Evolutionary conservation across 2,329 filamentous ascomycete genomes (phyloP).

Genomic region (Geosmithia morbida): DNA sequence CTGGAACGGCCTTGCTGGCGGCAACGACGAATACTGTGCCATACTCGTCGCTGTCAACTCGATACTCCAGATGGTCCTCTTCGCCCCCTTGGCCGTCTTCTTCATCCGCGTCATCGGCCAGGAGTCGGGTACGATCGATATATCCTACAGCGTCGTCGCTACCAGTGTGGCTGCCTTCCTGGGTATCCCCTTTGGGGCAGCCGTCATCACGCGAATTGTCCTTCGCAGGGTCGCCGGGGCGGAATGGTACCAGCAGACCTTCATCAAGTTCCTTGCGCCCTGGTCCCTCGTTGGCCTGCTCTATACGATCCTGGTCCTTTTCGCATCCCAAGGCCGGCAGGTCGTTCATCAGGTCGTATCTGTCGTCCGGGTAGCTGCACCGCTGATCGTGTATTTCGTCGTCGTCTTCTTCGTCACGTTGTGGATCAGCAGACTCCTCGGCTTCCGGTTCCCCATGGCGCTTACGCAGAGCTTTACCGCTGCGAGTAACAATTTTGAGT

Average conservation of each 20-base stretch:
- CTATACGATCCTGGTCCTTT: conserved; percentile 77
- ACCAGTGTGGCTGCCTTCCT: conserved; percentile 74
- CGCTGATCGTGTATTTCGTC: conserved; percentile 68
- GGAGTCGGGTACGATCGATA: conserved; percentile 16
- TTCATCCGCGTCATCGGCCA: conserved; percentile 57
- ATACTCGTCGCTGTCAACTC: conserved; percentile 66
- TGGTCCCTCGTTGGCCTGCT: conserved; percentile 71
- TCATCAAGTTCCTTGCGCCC: conserved; percentile 56
- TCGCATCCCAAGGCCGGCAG: conserved; percentile 63
- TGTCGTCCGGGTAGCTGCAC: conserved; percentile 68
- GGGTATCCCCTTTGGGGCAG: conserved; percentile 68
- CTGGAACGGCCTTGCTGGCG: conserved; percentile 57
- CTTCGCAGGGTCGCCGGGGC: conserved; percentile 40
- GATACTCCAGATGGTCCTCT: conserved; percentile 59
- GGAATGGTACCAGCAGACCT: conserved; percentile 51
- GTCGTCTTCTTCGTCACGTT: conserved; percentile 61
- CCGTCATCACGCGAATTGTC: conserved; percentile 57
- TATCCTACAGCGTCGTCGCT: conserved; percentile 55
- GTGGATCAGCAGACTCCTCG: conserved; percentile 43
- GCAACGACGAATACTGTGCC: conserved; percentile 71
- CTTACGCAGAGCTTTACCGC: conserved; percentile 78
- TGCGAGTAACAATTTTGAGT: conserved; percentile 85
- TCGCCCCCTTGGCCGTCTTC: conserved; percentile 52
- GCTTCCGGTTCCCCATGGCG: conserved; percentile 57
- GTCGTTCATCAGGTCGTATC: conserved; percentile 75